Evolutionary conservation across 495 filamentous ascomycete species (phyloP).

Genomic region (Aspergillus cristatus): DNA sequence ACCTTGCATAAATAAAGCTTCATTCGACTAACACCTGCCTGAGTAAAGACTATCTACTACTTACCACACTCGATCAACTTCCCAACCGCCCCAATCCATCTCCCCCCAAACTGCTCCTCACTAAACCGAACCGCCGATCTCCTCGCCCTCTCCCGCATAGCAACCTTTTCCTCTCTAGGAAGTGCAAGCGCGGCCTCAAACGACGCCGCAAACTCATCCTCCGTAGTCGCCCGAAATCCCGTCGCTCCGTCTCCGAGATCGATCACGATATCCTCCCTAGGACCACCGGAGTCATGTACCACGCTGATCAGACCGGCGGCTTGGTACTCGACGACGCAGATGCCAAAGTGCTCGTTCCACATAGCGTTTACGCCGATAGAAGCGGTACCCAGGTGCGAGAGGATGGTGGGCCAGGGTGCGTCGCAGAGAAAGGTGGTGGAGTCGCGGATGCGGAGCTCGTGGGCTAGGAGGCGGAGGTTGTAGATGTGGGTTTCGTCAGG

Average conservation of each 20-base stretch:
- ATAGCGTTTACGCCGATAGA: conserved; percentile 91
- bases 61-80: conserved; percentile 47
- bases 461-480: conserved; percentile 75
- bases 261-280: conserved; percentile 85
- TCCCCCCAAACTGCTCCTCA: conserved; percentile 70
- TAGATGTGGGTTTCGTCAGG: conserved; percentile 84
- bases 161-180: conserved; percentile 53
- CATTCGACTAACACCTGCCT: too few species aligned
- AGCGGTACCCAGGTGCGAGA: conserved; percentile 61
- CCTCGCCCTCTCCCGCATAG: conserved; percentile 64
- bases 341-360: conserved; percentile 99
- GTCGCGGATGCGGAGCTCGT: conserved; percentile 78
- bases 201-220: conserved; percentile 64
- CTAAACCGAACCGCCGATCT: conserved; percentile 72
- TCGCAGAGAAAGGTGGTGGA: conserved; percentile 80
- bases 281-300: conserved; percentile 86
- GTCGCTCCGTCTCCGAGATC: conserved; percentile 67
- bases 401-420: conserved; percentile 76
- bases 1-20: too few species aligned
- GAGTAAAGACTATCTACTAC: too few species aligned
- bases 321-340: conserved; percentile 97
- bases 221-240: conserved; percentile 75
- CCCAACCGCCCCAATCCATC: conserved; percentile 65
- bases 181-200: conserved; percentile 70
- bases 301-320: conserved; percentile 87